Evolutionary conservation across 805 yeast genomes (phyloP).

Genomic region (Saccharomyces cerevisiae): DNA sequence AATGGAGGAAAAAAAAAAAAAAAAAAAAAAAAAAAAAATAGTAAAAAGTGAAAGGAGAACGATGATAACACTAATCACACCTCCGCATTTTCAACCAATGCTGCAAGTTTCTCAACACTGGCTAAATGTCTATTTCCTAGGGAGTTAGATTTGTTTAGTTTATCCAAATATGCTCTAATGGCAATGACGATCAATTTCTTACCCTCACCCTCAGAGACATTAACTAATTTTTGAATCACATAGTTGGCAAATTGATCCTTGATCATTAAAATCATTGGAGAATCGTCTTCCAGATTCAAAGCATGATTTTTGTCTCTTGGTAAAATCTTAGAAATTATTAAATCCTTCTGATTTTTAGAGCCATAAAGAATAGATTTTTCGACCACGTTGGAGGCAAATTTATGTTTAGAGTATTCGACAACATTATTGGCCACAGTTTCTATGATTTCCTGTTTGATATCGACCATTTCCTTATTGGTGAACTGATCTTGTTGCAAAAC

Average conservation of each 20-base stretch:
- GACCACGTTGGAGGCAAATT: slow-evolving; percentile 95
- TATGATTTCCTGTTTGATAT: slow-evolving; percentile 39
- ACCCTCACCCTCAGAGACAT: slow-evolving; percentile 62
- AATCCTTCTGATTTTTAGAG: slow-evolving; percentile 48
- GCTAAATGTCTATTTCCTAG: slow-evolving; percentile 31
- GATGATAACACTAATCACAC: slow-evolving; percentile 4
- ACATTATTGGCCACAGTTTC: slow-evolving; percentile 61
- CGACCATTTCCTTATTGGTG: slow-evolving; percentile 34
- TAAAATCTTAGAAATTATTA: slow-evolving; percentile 60
- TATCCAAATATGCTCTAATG: slow-evolving; percentile 72
- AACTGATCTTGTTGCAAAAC: slow-evolving; percentile 75
- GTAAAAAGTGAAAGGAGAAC: background rate
- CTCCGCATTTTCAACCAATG: slow-evolving; percentile 26
- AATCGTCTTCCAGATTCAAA: slow-evolving; percentile 47
- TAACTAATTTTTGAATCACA: slow-evolving; percentile 90
- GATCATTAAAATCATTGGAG: slow-evolving; percentile 85
- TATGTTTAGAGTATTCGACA: slow-evolving; percentile 84
- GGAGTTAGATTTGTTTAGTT: slow-evolving; percentile 29
- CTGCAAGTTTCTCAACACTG: slow-evolving; percentile 31
- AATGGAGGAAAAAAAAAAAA: background rate
- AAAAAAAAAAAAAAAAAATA: slow-evolving; percentile 1
- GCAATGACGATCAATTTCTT: slow-evolving; percentile 62
- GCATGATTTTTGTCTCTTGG: slow-evolving; percentile 40
- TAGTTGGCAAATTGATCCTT: slow-evolving; percentile 97
- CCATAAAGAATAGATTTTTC: slow-evolving; percentile 86